Evolutionary conservation across 2,329 filamentous ascomycete genomes (phyloP), one percentile per base, ranked within the genome.

Genomic region (Arthrobotrys pseudoclavata): DNA sequence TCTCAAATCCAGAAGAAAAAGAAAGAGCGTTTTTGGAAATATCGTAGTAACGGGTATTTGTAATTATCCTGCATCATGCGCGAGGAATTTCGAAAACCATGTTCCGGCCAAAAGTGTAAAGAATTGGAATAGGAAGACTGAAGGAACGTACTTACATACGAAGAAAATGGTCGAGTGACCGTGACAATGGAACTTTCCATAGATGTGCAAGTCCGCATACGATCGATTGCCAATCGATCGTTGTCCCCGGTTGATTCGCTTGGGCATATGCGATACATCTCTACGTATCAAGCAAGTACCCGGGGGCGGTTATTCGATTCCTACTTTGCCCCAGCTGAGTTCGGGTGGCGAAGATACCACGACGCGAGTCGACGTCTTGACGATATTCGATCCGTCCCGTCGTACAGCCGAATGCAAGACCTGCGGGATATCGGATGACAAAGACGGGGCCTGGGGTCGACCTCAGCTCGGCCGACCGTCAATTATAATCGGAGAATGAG

Each of bases 1-100:
- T n/a, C 10, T 48, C 24, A 4, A 7, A 22, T 22, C 45, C 45
- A 48, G 13, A 26, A 26, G 7, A n/a, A 34, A 64, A 52, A 26
- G 15, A 42, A 52, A 18, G 22, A 13, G 18, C 18, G 34, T 40
- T 18, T 9, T 37, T 22, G 31, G 26, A 15, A 7, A 9, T 34
- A 18, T 37, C 24, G 26, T 31, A 31, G 52, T 40, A 63, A 63
- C 40, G 24, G 24, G 29, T 48, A 74, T 74, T 74, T 74, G 69
- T 67, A 66, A 74, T 74, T 74, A 67, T 72, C 42, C 24, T 40
- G 45, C 47, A 48, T 37, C 9, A 47, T 31, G 55, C 66, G 22
- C 50, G 5, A 5, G 18, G 47, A 50, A 50, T 26, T 34, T 24
- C 26, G 4, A 45, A 45, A 45, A 6, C n/a, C 42, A 45, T 45